phyloP scores from a whole-genome alignment of 192 early-diverging fungal species.

The Phycomyces blakesleeanus region DNA sequence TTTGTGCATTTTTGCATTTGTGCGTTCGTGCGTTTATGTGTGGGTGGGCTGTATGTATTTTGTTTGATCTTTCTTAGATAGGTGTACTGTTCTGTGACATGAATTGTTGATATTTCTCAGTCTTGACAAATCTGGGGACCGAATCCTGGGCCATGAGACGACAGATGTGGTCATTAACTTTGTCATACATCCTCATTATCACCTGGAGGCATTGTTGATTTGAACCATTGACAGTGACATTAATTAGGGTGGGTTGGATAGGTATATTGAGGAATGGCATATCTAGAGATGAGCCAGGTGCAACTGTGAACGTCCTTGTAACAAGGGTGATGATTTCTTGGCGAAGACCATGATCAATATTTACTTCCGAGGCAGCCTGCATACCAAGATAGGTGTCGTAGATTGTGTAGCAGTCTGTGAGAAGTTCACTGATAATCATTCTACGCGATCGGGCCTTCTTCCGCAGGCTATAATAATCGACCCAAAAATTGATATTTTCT shows the following conservation, averaged over 20 bases:
- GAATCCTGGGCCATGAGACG: constrained; percentile 38
- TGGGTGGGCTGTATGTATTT: no score
- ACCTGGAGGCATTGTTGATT: constrained; percentile 12
- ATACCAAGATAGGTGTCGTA: constrained; percentile 48
- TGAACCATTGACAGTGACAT: constrained; percentile 14
- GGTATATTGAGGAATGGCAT: constrained; percentile 7
- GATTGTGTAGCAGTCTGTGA: constrained; percentile 47
- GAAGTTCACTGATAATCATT: constrained; percentile 30
- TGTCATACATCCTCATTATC: constrained; percentile 24
- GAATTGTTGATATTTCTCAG: constrained; percentile 19
- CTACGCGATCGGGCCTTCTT: constrained; percentile 27
- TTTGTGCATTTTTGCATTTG: no score
- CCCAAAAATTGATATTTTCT: constrained; percentile 71
- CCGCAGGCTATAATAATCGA: constrained; percentile 45
- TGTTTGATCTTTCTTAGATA: not conserved
- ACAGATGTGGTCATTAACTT: constrained; percentile 31
- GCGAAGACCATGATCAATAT: constrained; percentile 48
- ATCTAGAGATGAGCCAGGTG: not conserved
- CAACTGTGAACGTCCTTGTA: constrained; percentile 11
- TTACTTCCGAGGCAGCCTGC: constrained; percentile 40
- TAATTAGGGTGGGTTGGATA: not conserved
- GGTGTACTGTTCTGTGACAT: not conserved
- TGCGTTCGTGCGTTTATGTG: no score
- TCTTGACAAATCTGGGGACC: constrained; percentile 25
- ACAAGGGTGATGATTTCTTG: constrained; percentile 40